phyloP scores from a whole-genome alignment of 1,139 yeast genomes.

The Lodderomyces orthopsilosis region DNA sequence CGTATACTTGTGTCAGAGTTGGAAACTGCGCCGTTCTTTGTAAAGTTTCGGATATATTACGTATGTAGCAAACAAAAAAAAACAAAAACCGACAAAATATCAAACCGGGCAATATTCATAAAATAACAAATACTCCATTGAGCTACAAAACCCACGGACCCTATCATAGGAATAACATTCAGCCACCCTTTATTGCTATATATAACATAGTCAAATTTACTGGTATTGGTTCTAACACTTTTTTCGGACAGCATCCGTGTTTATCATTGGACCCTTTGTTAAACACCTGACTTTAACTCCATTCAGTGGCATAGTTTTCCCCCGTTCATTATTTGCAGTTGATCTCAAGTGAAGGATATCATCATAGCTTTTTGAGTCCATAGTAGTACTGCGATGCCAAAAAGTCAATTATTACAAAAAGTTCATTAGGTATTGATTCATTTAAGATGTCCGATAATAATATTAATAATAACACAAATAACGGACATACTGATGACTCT shows the following conservation, averaged over 20 bases:
- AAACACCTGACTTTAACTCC: no score
- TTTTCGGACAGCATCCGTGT: neutral
- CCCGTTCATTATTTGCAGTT: no score
- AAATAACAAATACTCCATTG: neutral
- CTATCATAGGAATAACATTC: neutral
- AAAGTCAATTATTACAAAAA: neutral
- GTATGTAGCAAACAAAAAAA: neutral
- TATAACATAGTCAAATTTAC: neutral
- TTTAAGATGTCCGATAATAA: neutral
- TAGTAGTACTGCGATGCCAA: neutral
- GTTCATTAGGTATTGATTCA: neutral
- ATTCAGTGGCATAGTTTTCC: no score
- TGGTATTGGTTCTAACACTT: no score
- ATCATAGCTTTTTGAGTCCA: no score
- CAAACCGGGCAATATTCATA: neutral
- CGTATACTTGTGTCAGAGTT: neutral
- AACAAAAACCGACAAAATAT: neutral
- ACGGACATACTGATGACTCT: constrained; percentile 7
- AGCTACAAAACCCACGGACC: no score
- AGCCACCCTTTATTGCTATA: neutral
- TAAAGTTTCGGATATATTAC: neutral
- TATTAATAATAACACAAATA: neutral
- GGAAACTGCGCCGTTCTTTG: neutral
- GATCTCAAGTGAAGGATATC: no score
- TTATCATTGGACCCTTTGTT: neutral